Percentiles rank a stretch among this genome's conserved stretches.
phyloP scores from a whole-genome alignment of 1,284 basidiomycete genomes.

The Trichosporon sp. region DNA sequence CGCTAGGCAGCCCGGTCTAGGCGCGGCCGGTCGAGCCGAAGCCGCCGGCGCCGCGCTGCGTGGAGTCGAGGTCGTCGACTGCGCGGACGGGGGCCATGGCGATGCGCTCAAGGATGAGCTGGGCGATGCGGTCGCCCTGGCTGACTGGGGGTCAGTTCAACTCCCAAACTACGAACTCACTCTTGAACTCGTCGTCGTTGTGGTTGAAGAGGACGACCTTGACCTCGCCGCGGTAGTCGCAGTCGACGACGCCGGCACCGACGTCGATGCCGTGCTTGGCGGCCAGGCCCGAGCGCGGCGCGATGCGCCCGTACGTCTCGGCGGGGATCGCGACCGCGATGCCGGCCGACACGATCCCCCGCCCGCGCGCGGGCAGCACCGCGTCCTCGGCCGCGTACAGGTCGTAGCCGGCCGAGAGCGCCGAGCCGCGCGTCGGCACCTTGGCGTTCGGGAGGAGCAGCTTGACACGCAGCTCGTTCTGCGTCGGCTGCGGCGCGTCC shows the following conservation, averaged over 20 bases:
- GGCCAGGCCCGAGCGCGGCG: constrained; percentile 87
- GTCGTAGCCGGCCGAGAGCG: constrained; percentile 87
- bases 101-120: constrained; percentile 88
- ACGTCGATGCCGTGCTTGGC: constrained; percentile 96
- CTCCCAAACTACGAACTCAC: constrained; percentile 52
- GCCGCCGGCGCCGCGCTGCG: constrained; percentile 76
- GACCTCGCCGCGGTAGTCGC: constrained; percentile 88
- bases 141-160: constrained; percentile 58
- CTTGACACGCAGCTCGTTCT: constrained; percentile 66
- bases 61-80: constrained; percentile 77
- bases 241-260: constrained; percentile 93
- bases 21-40: constrained; percentile 86
- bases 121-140: constrained; percentile 88
- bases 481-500: neutral
- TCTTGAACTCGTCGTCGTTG: constrained; percentile 79
- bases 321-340: constrained; percentile 85
- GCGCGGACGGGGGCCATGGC: constrained; percentile 78
- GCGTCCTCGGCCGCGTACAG: constrained; percentile 82
- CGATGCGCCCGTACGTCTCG: constrained; percentile 93
- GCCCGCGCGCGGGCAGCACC: constrained; percentile 73
- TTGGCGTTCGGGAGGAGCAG: constrained; percentile 74
- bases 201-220: constrained; percentile 95
- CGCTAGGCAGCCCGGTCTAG: constrained; percentile 17
- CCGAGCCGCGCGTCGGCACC: constrained; percentile 81
- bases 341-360: constrained; percentile 84